Conservation (phyloP, 2,329 filamentous ascomycete genomes). For the Colletotrichum trifolii region DNA sequence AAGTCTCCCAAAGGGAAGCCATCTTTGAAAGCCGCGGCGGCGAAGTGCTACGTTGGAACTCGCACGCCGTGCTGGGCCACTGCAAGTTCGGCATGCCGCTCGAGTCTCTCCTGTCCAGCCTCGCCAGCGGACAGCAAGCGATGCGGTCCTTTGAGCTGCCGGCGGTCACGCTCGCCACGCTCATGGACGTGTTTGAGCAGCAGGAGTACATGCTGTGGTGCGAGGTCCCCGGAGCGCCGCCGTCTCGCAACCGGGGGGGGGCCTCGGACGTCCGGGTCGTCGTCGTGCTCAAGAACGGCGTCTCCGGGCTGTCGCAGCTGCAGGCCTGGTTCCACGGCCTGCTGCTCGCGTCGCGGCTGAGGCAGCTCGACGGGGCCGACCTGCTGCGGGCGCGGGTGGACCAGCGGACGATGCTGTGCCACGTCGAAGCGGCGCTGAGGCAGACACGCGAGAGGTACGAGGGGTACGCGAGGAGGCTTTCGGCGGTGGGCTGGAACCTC, state of each 20-base stretch:
- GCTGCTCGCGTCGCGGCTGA: conserved; percentile 2
- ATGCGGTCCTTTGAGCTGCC: conserved; percentile 18
- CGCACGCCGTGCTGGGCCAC: conserved; percentile 6
- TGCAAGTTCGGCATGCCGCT: conserved; percentile 29
- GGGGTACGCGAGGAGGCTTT: conserved; percentile 10
- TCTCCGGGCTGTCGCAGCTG: conserved; percentile 24
- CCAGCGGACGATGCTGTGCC: conserved; percentile 18
- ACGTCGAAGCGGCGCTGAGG: conserved; percentile 9
- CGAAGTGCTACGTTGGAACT: conserved; percentile 27
- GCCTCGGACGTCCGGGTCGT: conserved; percentile 12
- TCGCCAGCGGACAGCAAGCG: conserved; percentile 1
- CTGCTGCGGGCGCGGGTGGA: conserved; percentile 3
- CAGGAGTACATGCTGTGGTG: conserved; percentile 29
- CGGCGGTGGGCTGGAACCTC: conserved; percentile 25
- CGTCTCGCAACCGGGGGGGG: neutral
- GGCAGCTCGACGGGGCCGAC: neutral
- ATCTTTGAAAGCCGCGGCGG: conserved; percentile 29
- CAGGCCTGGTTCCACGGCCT: conserved; percentile 33
- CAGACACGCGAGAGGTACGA: conserved; percentile 20
- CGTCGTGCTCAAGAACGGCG: conserved; percentile 26
- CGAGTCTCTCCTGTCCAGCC: conserved; percentile 1
- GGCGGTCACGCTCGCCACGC: neutral
- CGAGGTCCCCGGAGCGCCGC: neutral
- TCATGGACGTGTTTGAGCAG: conserved; percentile 15
- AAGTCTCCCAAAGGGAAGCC: conserved; percentile 13